phyloP scores from a whole-genome alignment of 75 land plant genomes.

The Azolla pinnata region DNA sequence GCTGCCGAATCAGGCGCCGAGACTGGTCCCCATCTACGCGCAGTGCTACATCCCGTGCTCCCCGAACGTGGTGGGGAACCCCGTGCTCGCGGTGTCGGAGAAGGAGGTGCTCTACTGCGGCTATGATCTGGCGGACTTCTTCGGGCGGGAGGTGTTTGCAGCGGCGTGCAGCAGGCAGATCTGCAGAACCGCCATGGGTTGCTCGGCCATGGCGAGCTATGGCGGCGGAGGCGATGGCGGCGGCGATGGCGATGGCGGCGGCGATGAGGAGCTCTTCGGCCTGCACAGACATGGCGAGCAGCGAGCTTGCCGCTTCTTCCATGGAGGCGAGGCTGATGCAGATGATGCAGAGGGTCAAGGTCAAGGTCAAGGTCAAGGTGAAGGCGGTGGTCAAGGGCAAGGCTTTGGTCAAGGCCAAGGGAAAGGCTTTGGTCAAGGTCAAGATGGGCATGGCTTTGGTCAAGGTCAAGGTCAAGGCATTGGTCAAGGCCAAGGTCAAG shows the following conservation, averaged over 20 bases:
- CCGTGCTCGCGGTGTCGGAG: slow-evolving; percentile 65
- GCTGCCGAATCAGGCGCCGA: no score
- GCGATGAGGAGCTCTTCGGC: no score
- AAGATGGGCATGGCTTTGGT: no score
- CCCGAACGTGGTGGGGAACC: slow-evolving; percentile 74
- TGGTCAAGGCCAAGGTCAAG: no score
- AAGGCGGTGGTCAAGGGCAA: no score
- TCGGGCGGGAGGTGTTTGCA: slow-evolving; percentile 39
- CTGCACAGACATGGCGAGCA: no score
- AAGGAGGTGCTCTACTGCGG: slow-evolving; percentile 48
- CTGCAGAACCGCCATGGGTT: background rate
- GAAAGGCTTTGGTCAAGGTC: no score
- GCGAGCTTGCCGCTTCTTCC: no score
- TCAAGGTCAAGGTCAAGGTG: no score
- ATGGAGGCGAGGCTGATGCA: background rate
- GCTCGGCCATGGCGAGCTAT: background rate
- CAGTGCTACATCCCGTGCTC: slow-evolving; percentile 69
- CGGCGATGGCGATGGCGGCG: background rate
- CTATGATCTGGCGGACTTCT: slow-evolving; percentile 68
- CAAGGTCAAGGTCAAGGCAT: no score
- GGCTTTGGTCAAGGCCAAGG: no score
- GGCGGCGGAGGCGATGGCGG: background rate
- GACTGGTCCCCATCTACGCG: slow-evolving; percentile 61
- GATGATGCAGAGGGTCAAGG: background rate
- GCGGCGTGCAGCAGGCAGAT: background rate